phyloP scores from a whole-genome alignment of 1,284 basidiomycete genomes.

The Heterobasidion occidentale region DNA sequence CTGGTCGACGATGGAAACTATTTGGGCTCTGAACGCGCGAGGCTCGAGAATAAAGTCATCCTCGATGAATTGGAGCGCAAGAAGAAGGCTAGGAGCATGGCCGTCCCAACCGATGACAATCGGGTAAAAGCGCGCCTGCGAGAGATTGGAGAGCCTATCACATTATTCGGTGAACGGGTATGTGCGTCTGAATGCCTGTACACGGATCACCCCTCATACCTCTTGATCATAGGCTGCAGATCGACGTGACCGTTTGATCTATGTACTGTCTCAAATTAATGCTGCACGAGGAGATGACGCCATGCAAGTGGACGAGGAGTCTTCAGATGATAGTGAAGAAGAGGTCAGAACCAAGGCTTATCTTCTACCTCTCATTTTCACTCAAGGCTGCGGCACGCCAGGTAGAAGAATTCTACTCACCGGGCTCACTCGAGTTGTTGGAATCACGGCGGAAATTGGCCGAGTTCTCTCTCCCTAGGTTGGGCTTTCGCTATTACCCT shows the following conservation, averaged over 20 bases:
- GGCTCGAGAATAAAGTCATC: constrained; percentile 72
- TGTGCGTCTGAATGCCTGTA: constrained; percentile 38
- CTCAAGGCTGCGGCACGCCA: constrained; percentile 16
- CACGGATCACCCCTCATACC: constrained; percentile 2
- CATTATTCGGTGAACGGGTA: constrained; percentile 87
- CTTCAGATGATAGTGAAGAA: constrained; percentile 61
- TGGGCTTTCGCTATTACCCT: constrained; percentile 51
- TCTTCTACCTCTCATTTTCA: not conserved
- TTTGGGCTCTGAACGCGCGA: constrained; percentile 61
- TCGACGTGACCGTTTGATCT: constrained; percentile 89
- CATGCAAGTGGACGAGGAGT: constrained; percentile 65
- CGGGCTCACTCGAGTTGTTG: constrained; percentile 81
- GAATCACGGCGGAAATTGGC: constrained; percentile 81
- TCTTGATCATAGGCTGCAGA: constrained; percentile 58
- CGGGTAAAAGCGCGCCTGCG: constrained; percentile 85
- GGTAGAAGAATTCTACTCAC: constrained; percentile 96
- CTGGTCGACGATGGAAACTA: constrained; percentile 72
- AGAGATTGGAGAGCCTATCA: constrained; percentile 94
- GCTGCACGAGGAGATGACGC: constrained; percentile 71
- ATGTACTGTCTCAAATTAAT: constrained; percentile 85
- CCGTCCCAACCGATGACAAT: constrained; percentile 94
- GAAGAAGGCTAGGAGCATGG: constrained; percentile 88
- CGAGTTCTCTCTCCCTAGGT: constrained; percentile 90
- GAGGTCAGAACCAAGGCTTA: constrained; percentile 41
- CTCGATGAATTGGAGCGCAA: constrained; percentile 92